Conservation (phyloP, 2,329 filamentous ascomycete species). For the Microdochium nivale region DNA sequence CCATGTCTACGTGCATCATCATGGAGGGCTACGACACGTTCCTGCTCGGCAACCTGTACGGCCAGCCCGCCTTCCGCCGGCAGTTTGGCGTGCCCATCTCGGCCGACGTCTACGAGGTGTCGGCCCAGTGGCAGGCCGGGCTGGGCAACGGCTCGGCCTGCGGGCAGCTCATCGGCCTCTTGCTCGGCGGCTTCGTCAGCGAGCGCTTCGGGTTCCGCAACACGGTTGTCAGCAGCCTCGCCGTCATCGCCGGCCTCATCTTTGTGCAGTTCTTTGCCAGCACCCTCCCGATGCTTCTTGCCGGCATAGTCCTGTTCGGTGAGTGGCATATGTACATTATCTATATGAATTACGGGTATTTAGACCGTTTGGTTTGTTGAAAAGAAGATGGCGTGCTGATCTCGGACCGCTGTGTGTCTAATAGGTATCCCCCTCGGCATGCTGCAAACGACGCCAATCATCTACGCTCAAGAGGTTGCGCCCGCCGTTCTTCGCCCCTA, state of each 20-base stretch:
- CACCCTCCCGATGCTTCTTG: constrained; percentile 34
- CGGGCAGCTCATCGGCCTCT: constrained; percentile 46
- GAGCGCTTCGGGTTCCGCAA: constrained; percentile 41
- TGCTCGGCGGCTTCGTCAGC: constrained; percentile 41
- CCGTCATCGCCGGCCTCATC: constrained; percentile 38
- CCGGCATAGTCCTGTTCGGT: constrained; percentile 37
- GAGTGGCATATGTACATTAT: too few relatives aligned
- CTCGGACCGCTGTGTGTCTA: neutral
- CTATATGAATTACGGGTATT: too few relatives aligned
- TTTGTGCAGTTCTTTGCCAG: constrained; percentile 45
- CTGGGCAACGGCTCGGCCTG: constrained; percentile 43
- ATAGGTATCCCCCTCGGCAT: constrained; percentile 42
- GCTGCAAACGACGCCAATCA: constrained; percentile 41
- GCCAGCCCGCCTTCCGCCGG: constrained; percentile 32
- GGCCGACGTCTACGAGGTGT: constrained; percentile 33
- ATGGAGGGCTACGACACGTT: constrained; percentile 45
- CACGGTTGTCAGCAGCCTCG: constrained; percentile 37
- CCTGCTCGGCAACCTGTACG: constrained; percentile 39
- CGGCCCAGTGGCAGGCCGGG: constrained; percentile 48
- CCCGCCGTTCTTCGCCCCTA: constrained; percentile 39
- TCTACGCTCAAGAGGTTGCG: constrained; percentile 44
- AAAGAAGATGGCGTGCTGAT: neutral
- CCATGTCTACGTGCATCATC: constrained; percentile 35
- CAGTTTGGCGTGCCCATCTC: constrained; percentile 32
- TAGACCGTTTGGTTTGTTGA: too few relatives aligned